A percentile compares a stretch with the other conserved stretches of the same genome.
Conservation (phyloP, 805 yeast species). For the Saccharomycopsis sp. region DNA sequence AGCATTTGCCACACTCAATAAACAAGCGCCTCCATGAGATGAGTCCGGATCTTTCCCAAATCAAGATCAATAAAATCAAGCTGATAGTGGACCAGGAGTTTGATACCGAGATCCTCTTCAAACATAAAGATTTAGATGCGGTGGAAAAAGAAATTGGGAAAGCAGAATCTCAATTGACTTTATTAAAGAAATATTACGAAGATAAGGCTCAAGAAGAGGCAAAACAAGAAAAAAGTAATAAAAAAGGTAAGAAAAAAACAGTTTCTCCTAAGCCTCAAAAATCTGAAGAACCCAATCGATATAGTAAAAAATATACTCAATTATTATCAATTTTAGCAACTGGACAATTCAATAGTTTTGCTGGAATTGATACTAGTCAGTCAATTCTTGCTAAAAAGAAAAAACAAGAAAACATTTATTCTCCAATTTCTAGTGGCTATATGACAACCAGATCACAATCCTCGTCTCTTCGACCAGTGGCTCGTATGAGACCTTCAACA, state of each 20-base stretch:
- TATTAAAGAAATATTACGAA: constrained; percentile 30
- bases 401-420: constrained; percentile 9
- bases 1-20: too few relatives aligned
- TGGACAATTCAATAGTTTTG: too few relatives aligned
- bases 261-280: constrained; percentile 26
- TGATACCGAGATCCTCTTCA: constrained; percentile 49
- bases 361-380: constrained; percentile 18
- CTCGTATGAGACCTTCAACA: constrained; percentile 19
- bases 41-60: neutral
- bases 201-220: neutral
- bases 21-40: too few relatives aligned
- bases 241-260: constrained; percentile 17
- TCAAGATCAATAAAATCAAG: constrained; percentile 10
- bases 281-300: constrained; percentile 29
- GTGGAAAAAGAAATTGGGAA: constrained; percentile 45
- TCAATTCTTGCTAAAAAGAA: neutral
- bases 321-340: constrained; percentile 16
- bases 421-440: constrained; percentile 24
- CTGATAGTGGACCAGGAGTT: constrained; percentile 16
- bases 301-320: constrained; percentile 34
- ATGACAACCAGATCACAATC: constrained; percentile 40
- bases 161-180: constrained; percentile 46
- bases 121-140: constrained; percentile 43
- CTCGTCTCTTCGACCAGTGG: constrained; percentile 22
- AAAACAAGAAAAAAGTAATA: constrained; percentile 22